phyloP scores from a whole-genome alignment of 495 filamentous ascomycete genomes.

The Lophiotrema nucula region DNA sequence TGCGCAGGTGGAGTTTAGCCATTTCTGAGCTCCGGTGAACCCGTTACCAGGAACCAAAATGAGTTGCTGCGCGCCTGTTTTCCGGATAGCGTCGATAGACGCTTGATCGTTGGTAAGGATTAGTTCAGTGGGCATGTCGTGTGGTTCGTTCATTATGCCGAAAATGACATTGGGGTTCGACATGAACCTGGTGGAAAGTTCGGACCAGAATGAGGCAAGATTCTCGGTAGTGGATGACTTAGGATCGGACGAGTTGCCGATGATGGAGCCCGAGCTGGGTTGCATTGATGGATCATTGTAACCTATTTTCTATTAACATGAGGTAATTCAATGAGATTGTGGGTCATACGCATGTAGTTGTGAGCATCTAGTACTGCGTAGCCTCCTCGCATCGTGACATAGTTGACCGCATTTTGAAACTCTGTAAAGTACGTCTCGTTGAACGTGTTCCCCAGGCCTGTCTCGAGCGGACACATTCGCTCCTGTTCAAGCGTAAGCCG shows the following conservation, averaged over 20 bases:
- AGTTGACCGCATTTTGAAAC: conserved; percentile 31
- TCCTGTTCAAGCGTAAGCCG: too few relatives aligned
- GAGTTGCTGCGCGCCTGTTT: conserved; percentile 32
- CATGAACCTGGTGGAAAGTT: conserved; percentile 28
- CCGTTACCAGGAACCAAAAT: conserved; percentile 38
- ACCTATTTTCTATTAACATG: background rate
- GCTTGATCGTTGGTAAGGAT: conserved; percentile 35
- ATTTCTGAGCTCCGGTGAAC: conserved; percentile 34
- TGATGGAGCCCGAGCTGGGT: conserved; percentile 32
- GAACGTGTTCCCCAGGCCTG: conserved; percentile 32
- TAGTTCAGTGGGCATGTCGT: conserved; percentile 35
- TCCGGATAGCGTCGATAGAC: conserved; percentile 32
- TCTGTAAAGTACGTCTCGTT: conserved; percentile 37
- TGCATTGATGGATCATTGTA: conserved; percentile 38
- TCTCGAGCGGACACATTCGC: conserved; percentile 35
- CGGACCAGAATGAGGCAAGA: conserved; percentile 36
- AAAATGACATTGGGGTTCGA: conserved; percentile 36
- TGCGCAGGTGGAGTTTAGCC: conserved; percentile 25
- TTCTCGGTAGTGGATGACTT: conserved; percentile 29
- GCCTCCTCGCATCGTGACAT: conserved; percentile 31
- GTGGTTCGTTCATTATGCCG: conserved; percentile 38
- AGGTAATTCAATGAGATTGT: background rate
- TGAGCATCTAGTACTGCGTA: conserved; percentile 38
- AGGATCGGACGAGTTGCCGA: conserved; percentile 34
- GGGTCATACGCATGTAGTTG: conserved; percentile 36